Evolutionary conservation across 2,329 filamentous ascomycete species (phyloP), one percentile per base, ranked within the genome.

Genomic region (Fusarium agapanthi): DNA sequence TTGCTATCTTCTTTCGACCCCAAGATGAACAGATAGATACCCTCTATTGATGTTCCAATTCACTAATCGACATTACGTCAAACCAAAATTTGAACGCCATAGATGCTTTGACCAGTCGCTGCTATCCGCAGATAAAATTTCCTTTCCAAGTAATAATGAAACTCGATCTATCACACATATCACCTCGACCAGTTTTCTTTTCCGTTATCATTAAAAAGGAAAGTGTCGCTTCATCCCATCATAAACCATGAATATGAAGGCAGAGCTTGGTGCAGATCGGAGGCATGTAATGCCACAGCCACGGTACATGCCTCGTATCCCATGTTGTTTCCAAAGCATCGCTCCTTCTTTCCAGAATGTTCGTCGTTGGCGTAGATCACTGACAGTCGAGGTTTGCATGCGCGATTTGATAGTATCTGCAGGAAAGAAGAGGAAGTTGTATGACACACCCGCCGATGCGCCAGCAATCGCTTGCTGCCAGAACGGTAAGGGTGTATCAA

Each of bases 391-490:
- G 0, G 96, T 99, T 84, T 99, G 96, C 91, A 99, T 97, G 53
- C 95, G 91, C 24, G 93, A 97, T 84, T 99, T 99, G 85, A 99
- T 92, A 2, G 96, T 99, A 81, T 99, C 96, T 55, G 96, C 96
- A 0, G 96, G 96, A 81, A 96, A 99, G 86, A 98, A 98, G 28
- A 97, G 84, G 80, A 98, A 98, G 81, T 99, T 99, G 84, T 99
- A 99, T 40, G 91, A 91, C 84, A 98, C 93, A 59, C 96, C 96
- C 7, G 95, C 96, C 13, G 91, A 90, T 6, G 95, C 95, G 45
- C 95, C 95, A 4, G 95, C 93, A 26, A 94, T 80, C 79, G 97
- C 94, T 81, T 97, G 95, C 83, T 98, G 94, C 87, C 93, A 93
- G 10, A 98, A 82, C 10, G 94, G 92, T 15, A 98, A 84, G 2